Evolutionary conservation across 345 rosid species (phyloP).

Genomic region (Excoecaria agallocha): DNA sequence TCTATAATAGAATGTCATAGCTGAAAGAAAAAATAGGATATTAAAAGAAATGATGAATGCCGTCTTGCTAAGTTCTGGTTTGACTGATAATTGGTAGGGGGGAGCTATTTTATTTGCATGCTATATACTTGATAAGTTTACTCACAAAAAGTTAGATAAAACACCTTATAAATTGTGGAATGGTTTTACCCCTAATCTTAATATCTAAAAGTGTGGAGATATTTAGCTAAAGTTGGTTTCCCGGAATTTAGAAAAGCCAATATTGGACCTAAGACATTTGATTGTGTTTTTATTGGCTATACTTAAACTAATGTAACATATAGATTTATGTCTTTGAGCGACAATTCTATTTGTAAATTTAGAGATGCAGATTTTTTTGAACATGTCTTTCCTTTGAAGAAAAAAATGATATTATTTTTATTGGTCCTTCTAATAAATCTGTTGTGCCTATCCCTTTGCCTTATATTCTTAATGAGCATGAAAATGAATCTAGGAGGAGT

Average conservation of each 20-base stretch:
- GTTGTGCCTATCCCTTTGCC: background rate
- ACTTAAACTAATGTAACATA: background rate
- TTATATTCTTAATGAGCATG: background rate
- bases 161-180: background rate
- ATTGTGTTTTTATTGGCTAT: background rate
- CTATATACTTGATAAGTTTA: background rate
- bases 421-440: background rate
- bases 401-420: background rate
- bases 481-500: no score
- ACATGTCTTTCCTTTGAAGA: background rate
- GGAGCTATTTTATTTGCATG: background rate
- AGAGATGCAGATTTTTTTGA: background rate
- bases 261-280: constrained; percentile 2
- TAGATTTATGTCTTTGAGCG: background rate
- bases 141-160: background rate
- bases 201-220: background rate
- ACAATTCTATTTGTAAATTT: background rate
- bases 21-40: background rate
- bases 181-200: background rate
- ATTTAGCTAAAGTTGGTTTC: background rate
- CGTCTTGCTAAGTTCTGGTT: background rate
- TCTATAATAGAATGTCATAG: background rate
- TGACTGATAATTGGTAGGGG: background rate
- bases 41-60: no score
- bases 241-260: background rate